Base-by-base conservation (phyloP, 192 early-diverging fungal genomes). In the Cetraspora pellucida region DNA sequence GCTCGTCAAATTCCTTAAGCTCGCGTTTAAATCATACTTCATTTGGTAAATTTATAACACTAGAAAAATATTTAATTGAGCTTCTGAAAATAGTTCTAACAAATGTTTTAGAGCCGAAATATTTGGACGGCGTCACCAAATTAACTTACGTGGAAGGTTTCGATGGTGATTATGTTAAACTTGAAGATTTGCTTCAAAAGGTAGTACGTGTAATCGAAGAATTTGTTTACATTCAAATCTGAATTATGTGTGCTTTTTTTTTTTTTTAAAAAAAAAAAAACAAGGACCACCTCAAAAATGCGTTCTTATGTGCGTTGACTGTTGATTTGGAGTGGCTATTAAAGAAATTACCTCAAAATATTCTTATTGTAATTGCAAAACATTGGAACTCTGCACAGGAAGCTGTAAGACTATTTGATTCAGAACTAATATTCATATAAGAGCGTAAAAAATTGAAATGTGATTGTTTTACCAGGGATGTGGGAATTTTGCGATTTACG, bases 301-400 rank as follows among this genome's bases (percentile, higher is more conserved):
- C 85, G 7, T 63, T 88, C 3, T 58, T 90, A 19, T 85, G 85
- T 14, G 84, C 89, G 0, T 88, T 80, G 82, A 83, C 89, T 10
- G 54, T 85, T 25, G 84, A 84, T 49, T 68, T 83, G 75, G 79
- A 85, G 27, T 89, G 82, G 79, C 77, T 90, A 31, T 46, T 81
- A 3, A 52, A 77, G 21, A 77, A 87, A 17, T 83, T 87, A 72
- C 85, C 85, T n/a, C 45, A 28, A 0, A 28, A 77, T 58, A 75
- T 76, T 2, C 79, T 80, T 47, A 23, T 87, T 17, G 78, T 80
- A 23, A 70, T 87, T 54, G 82, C 85, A 4, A 81, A 73, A 25
- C 83, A 87, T 64, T 79, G 82, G 49, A 30, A 77, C 27, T 77
- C 81, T 44, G 78, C 0, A 7, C 37, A 82, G 80, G 73, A 50